These are phyloP conservation scores for Calonectria montana DNA, from an alignment of 2,329 filamentous ascomycete genomes.

Conservation along the genomic window DNA sequence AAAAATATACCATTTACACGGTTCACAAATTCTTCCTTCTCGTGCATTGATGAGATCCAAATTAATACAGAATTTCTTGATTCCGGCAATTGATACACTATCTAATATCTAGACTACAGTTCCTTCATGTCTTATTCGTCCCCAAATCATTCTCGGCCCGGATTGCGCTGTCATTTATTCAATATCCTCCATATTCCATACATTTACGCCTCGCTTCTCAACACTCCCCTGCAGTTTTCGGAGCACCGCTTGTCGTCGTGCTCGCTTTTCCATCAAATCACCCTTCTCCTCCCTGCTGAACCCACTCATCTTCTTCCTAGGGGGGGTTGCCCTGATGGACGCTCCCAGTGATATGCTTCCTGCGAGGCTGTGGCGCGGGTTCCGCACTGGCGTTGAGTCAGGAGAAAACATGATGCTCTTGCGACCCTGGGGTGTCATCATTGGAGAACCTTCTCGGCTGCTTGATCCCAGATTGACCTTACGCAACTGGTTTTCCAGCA, in stretches of 20 bases:
- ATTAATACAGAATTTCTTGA: constrained; percentile 1
- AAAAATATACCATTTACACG: neutral
- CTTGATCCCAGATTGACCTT: constrained; percentile 69
- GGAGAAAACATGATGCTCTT: constrained; percentile 56
- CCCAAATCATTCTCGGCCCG: constrained; percentile 17
- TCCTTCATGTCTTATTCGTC: constrained; percentile 31
- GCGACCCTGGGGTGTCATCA: constrained; percentile 52
- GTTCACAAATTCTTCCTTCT: neutral
- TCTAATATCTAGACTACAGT: constrained; percentile 44
- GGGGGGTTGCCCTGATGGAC: constrained; percentile 56
- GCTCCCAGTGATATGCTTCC: constrained; percentile 55
- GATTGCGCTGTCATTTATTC: constrained; percentile 47
- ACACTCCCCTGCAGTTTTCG: constrained; percentile 62
- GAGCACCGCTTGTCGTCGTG: constrained; percentile 64
- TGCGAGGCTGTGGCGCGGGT: constrained; percentile 54
- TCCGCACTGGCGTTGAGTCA: constrained; percentile 55
- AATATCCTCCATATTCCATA: constrained; percentile 62
- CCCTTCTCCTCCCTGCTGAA: constrained; percentile 70
- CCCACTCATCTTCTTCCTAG: constrained; percentile 71
- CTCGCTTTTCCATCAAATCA: constrained; percentile 64
- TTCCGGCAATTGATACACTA: constrained; percentile 41
- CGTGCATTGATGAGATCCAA: neutral
- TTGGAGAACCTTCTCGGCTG: constrained; percentile 58
- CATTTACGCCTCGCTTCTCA: constrained; percentile 61
- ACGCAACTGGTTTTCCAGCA: constrained; percentile 88